Conservation (phyloP, 768 basidiomycete genomes). For the Podaxis sp. region DNA sequence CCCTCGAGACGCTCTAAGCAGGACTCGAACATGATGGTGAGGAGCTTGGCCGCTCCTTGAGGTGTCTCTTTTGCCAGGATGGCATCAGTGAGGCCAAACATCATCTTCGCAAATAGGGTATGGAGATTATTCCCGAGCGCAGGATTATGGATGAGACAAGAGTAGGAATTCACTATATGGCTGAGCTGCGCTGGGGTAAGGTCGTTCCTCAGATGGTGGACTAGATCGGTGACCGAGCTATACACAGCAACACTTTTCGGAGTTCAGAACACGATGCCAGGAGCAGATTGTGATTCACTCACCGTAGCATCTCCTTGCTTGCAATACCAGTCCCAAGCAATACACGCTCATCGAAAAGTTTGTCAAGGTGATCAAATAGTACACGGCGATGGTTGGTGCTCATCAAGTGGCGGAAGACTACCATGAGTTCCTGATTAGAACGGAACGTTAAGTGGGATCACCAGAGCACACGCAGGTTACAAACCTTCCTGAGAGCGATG, state of each 20-base stretch:
- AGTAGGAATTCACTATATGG: conserved; percentile 80
- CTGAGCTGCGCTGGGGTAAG: conserved; percentile 75
- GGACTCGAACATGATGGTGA: conserved; percentile 77
- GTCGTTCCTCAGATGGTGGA: conserved; percentile 87
- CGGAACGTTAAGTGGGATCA: conserved; percentile 16
- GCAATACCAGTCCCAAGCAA: conserved; percentile 83
- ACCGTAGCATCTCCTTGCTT: conserved; percentile 84
- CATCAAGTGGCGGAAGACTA: conserved; percentile 89
- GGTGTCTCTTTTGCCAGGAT: conserved; percentile 75
- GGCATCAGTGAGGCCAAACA: conserved; percentile 85
- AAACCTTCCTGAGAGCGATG: conserved; percentile 78
- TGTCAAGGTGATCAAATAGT: conserved; percentile 81
- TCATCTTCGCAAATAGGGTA: conserved; percentile 89
- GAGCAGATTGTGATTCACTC: conserved; percentile 20
- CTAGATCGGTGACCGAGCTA: conserved; percentile 87
- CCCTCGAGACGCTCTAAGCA: conserved; percentile 85
- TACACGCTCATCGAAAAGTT: conserved; percentile 87
- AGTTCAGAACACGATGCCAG: conserved; percentile 9
- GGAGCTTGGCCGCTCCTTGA: conserved; percentile 65
- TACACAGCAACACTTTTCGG: conserved; percentile 71
- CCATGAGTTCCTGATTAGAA: conserved; percentile 74
- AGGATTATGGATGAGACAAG: conserved; percentile 86
- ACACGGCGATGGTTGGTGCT: conserved; percentile 75
- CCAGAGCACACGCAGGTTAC: not conserved
- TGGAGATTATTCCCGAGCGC: conserved; percentile 79